Conservation (phyloP, 2,329 filamentous ascomycete species). For the Lecanicillium sp. region DNA sequence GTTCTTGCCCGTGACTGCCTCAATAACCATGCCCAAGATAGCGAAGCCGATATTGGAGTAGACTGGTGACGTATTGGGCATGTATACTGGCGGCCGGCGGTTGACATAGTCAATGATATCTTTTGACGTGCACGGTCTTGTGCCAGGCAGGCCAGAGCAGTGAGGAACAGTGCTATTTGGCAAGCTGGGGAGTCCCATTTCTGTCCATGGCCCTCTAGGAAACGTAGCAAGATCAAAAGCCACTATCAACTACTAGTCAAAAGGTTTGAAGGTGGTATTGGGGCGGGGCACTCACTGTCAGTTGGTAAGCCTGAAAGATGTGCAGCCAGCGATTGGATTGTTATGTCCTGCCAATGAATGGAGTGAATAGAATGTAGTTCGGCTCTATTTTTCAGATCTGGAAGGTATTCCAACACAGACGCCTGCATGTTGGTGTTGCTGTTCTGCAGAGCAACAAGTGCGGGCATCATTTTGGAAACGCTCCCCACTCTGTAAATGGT, state of each 20-base stretch:
- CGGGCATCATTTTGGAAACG: conserved; percentile 25
- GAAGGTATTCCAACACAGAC: conserved; percentile 37
- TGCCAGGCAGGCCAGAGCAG: conserved; percentile 27
- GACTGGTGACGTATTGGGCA: conserved; percentile 33
- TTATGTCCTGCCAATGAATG: conserved; percentile 39
- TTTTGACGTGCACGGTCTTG: conserved; percentile 20
- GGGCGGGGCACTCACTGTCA: conserved; percentile 25
- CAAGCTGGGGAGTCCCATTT: conserved; percentile 24
- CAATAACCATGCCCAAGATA: conserved; percentile 36
- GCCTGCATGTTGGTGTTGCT: conserved; percentile 27
- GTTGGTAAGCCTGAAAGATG: conserved; percentile 36
- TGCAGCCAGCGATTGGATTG: conserved; percentile 33
- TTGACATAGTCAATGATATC: conserved; percentile 21
- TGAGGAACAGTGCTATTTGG: conserved; percentile 18
- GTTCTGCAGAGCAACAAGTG: conserved; percentile 22
- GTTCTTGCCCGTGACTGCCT: conserved; percentile 31
- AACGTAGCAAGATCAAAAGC: conserved; percentile 23
- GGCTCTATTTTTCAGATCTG: conserved; percentile 22
- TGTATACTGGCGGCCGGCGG: conserved; percentile 28
- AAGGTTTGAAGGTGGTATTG: background rate
- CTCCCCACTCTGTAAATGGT: conserved; percentile 28
- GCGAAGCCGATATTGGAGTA: conserved; percentile 43
- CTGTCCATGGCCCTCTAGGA: conserved; percentile 17
- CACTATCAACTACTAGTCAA: conserved; percentile 16
- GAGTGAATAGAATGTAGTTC: conserved; percentile 18